A percentile compares a stretch with the other conserved stretches of the same genome.
Evolutionary conservation across 345 rosid genomes (phyloP).

Genomic region (Gossypium mustelinum): DNA sequence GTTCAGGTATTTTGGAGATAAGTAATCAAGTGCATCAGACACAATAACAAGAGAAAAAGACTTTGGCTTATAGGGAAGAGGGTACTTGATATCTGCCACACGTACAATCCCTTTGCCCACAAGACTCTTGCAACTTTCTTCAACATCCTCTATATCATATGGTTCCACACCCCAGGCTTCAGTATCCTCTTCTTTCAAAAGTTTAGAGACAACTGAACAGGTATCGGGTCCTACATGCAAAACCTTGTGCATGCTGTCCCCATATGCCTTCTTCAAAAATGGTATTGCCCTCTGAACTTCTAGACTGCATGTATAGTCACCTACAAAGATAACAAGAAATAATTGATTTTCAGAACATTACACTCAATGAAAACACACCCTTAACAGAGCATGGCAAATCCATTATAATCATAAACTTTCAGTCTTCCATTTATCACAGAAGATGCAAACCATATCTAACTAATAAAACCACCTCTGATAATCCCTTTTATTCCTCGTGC

Average conservation of each 20-base stretch:
- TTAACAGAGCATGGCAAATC: not conserved
- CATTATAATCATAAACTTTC: not conserved
- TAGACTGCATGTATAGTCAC: slow-evolving; percentile 70
- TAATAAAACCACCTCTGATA: not conserved
- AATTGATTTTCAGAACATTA: not conserved
- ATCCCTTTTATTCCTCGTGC: not conserved
- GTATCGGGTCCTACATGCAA: slow-evolving; percentile 95
- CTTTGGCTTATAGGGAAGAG: slow-evolving; percentile 81
- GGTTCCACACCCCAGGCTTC: slow-evolving; percentile 99
- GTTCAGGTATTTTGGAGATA: slow-evolving; percentile 92
- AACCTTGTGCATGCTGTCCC: slow-evolving; percentile 87
- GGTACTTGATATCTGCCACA: slow-evolving; percentile 90
- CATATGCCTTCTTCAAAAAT: slow-evolving; percentile 74
- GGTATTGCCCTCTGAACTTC: slow-evolving; percentile 87
- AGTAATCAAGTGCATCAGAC: slow-evolving; percentile 87
- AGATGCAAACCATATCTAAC: not conserved
- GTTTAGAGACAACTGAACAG: slow-evolving; percentile 75
- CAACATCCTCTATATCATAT: slow-evolving; percentile 92
- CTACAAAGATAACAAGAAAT: slow-evolving; percentile 28
- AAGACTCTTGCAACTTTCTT: slow-evolving; percentile 67
- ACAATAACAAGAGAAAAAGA: slow-evolving; percentile 89
- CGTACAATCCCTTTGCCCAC: slow-evolving; percentile 86
- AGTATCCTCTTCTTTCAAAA: slow-evolving; percentile 82
- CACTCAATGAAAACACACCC: not conserved
- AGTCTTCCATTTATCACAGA: not conserved